Conservation (phyloP, 78 protist genomes). For the Diacronema lutheri region DNA sequence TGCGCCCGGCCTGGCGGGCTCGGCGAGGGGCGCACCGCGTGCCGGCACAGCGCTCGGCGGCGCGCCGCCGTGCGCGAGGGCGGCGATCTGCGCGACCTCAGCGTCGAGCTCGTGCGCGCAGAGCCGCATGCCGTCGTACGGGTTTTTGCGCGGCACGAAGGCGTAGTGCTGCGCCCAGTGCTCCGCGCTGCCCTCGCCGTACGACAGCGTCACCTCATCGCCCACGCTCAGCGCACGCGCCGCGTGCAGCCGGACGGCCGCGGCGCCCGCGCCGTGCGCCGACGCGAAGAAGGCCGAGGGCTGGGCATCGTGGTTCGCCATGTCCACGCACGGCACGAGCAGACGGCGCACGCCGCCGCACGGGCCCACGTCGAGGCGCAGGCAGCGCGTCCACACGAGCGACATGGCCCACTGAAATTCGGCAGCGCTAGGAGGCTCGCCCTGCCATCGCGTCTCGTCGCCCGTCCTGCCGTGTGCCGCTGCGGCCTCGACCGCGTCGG, state of each 20-base stretch:
- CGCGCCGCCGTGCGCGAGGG: too few relatives aligned
- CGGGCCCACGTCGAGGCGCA: not conserved
- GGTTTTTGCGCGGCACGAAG: not conserved
- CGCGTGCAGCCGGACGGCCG: not conserved
- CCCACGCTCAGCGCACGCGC: not conserved
- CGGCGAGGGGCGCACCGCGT: too few relatives aligned
- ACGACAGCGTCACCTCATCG: not conserved
- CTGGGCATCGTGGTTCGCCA: not conserved
- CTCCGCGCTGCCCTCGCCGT: not conserved
- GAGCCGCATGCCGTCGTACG: not conserved
- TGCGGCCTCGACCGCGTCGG: too few relatives aligned
- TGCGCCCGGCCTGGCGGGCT: too few relatives aligned
- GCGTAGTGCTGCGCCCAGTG: constrained; percentile 7
- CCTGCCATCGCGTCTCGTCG: not conserved
- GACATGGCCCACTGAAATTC: not conserved
- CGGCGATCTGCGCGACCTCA: too few relatives aligned
- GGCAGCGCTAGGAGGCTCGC: too few relatives aligned
- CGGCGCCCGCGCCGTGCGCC: not conserved
- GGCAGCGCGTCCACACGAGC: constrained; percentile 24
- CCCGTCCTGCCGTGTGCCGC: too few relatives aligned
- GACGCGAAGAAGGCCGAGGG: not conserved
- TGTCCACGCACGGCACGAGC: not conserved
- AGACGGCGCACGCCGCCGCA: not conserved
- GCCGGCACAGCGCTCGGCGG: too few relatives aligned
- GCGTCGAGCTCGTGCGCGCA: too few relatives aligned